Evolutionary conservation across 805 yeast genomes (phyloP).

Genomic region (Candida lessepsii): DNA sequence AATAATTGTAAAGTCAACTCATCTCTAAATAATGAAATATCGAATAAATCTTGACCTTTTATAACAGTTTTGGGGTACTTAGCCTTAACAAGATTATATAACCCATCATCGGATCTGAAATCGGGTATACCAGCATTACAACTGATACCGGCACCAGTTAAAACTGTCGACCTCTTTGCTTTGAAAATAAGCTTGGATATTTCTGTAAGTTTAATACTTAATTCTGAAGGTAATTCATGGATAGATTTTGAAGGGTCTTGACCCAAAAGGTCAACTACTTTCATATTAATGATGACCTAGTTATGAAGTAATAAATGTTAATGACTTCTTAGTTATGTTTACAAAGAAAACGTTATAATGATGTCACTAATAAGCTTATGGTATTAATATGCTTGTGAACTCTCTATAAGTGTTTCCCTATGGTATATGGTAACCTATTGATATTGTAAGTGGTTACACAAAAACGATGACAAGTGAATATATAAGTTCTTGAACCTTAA

Average conservation of each 20-base stretch:
- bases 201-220: conserved; percentile 33
- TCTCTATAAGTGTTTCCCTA: too few relatives aligned
- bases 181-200: conserved; percentile 45
- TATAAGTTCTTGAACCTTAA: too few relatives aligned
- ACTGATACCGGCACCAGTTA: conserved; percentile 96
- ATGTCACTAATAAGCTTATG: too few relatives aligned
- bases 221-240: conserved; percentile 25
- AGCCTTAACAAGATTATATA: conserved; percentile 69
- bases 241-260: conserved; percentile 13
- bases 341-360: too few relatives aligned
- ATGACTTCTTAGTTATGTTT: too few relatives aligned
- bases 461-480: too few relatives aligned
- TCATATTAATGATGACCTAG: conserved; percentile 24
- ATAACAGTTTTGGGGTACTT: conserved; percentile 61
- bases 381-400: too few relatives aligned
- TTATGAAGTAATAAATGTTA: background rate
- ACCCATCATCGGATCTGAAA: conserved; percentile 80
- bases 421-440: too few relatives aligned
- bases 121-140: conserved; percentile 98
- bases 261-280: conserved; percentile 24
- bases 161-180: conserved; percentile 59
- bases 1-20: conserved; percentile 67
- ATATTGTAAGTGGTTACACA: too few relatives aligned
- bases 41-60: conserved; percentile 90
- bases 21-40: conserved; percentile 74